Percentiles rank a stretch among this genome's conserved stretches.
Conservation (phyloP, 192 early-diverging fungal genomes). For the Coemansia sp. region DNA sequence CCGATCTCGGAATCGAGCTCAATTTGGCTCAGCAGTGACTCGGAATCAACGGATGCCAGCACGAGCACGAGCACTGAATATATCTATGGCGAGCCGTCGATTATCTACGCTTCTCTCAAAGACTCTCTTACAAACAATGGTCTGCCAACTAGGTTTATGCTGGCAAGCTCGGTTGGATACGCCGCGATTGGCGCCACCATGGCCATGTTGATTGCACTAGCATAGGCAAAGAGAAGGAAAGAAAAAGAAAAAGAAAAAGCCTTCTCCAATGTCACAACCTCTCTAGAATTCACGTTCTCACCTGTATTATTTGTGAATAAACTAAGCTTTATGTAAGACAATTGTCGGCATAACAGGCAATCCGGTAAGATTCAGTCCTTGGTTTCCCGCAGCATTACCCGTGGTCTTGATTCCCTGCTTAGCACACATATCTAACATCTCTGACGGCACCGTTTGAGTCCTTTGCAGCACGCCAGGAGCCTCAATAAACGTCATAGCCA, state of each 20-base stretch:
- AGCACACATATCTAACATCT: slow-evolving; percentile 61
- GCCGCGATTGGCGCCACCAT: not conserved
- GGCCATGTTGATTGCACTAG: not conserved
- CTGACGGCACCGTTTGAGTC: slow-evolving; percentile 49
- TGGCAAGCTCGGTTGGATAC: not conserved
- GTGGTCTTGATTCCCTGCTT: slow-evolving; percentile 54
- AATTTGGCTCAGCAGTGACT: not conserved
- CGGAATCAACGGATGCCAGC: not conserved
- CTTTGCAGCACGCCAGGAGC: slow-evolving; percentile 63
- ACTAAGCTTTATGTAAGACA: not conserved
- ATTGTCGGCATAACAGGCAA: slow-evolving; percentile 41
- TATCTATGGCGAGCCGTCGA: not conserved
- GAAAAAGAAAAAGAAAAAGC: not conserved
- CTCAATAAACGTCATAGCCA: slow-evolving; percentile 69
- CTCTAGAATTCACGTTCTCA: no score
- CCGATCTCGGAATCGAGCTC: not conserved
- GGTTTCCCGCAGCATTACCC: slow-evolving; percentile 78
- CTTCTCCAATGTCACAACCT: no score
- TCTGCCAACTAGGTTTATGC: not conserved
- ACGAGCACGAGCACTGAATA: not conserved
- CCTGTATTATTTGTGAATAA: not conserved
- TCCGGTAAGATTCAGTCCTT: slow-evolving; percentile 64
- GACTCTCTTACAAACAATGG: not conserved
- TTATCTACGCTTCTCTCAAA: not conserved
- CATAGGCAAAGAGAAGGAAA: not conserved